These are phyloP conservation scores for Leucocoprinus leucothites DNA, from an alignment of 768 basidiomycete species.

Conservation along the genomic window DNA sequence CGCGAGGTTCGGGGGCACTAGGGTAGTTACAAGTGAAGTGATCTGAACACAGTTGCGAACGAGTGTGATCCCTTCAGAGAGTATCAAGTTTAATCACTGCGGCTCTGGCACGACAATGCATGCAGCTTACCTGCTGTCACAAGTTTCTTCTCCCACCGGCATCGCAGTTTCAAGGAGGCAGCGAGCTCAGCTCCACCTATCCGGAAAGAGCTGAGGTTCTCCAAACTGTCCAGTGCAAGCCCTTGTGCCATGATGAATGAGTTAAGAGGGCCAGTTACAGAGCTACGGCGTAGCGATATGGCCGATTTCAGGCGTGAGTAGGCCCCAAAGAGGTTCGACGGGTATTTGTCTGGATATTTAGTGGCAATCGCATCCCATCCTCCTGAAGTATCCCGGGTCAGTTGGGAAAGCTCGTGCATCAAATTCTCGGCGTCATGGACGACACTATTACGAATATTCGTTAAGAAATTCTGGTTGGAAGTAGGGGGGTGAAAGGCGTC, in stretches of 20 bases:
- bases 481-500: no score
- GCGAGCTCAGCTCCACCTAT: no score
- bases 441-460: background rate
- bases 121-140: no score
- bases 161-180: no score
- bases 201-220: no score
- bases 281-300: background rate
- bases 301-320: background rate
- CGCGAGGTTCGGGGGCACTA: no score
- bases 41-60: no score
- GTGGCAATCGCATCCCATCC: background rate
- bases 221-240: background rate
- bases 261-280: background rate
- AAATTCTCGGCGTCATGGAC: conserved; percentile 3
- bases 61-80: no score
- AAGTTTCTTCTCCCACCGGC: no score
- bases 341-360: conserved; percentile 1
- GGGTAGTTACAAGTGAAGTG: no score
- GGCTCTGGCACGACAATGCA: no score
- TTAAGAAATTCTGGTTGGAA: background rate
- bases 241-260: background rate
- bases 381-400: background rate
- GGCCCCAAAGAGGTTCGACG: conserved; percentile 4
- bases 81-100: no score
- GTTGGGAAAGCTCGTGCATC: conserved; percentile 1